Conservation (phyloP, 176 grass and related monocot genomes). For the Carex scoparia region DNA sequence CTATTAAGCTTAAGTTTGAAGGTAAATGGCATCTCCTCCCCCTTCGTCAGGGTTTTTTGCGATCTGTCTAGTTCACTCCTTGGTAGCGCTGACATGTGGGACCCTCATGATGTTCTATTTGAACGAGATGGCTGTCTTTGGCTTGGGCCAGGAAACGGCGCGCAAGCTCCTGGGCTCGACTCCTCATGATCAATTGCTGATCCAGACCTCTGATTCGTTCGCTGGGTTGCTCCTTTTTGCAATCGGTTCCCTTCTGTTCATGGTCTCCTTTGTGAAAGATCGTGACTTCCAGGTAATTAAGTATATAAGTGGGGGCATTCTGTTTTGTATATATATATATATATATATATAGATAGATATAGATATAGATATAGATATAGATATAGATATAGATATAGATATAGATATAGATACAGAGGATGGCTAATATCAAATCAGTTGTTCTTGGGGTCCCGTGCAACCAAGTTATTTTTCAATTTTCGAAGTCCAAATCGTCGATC, state of each 20-base stretch:
- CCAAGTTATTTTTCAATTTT: too few relatives aligned
- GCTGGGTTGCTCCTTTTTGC: constrained; percentile 42
- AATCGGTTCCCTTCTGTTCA: constrained; percentile 46
- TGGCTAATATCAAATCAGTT: too few relatives aligned
- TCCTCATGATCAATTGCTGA: constrained; percentile 45
- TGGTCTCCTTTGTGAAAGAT: constrained; percentile 48
- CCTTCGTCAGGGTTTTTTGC: constrained; percentile 42
- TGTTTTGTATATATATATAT: background rate
- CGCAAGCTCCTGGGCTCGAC: constrained; percentile 44
- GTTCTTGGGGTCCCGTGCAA: too few relatives aligned
- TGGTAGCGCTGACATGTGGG: constrained; percentile 38
- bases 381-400: too few relatives aligned
- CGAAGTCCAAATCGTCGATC: too few relatives aligned
- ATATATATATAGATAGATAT: background rate
- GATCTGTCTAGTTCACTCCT: constrained; percentile 45
- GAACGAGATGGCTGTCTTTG: constrained; percentile 35
- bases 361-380: too few relatives aligned
- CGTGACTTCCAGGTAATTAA: constrained; percentile 42
- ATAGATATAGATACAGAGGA: too few relatives aligned
- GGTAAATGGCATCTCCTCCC: constrained; percentile 15
- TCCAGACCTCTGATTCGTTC: constrained; percentile 53
- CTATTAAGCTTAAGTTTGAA: background rate
- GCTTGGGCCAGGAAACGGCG: constrained; percentile 42
- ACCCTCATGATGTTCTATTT: constrained; percentile 52
- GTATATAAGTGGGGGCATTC: background rate